Percentiles rank a stretch among this genome's conserved stretches.
Conservation (phyloP, 768 basidiomycete genomes). For the Cyclocybe cylindracea region DNA sequence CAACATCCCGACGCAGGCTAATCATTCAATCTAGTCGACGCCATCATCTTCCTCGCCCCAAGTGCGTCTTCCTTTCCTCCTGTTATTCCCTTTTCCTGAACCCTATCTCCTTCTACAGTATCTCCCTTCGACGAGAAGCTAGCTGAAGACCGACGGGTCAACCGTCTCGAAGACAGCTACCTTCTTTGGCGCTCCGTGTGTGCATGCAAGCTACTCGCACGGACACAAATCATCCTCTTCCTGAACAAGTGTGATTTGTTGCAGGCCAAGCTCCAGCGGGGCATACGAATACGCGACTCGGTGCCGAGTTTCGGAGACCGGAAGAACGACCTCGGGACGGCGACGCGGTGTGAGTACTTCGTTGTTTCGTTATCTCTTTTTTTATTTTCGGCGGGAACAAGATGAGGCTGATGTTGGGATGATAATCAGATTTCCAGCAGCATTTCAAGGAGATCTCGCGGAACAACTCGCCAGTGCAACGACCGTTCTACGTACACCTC, state of each 20-base stretch:
- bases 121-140: conserved; percentile 83
- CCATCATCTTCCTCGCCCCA: conserved; percentile 81
- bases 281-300: conserved; percentile 63
- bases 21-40: conserved; percentile 48
- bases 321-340: conserved; percentile 68
- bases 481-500: conserved; percentile 71
- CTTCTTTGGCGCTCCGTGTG: conserved; percentile 78
- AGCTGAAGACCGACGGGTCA: conserved; percentile 67
- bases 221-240: conserved; percentile 59
- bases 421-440: conserved; percentile 65
- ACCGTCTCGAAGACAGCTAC: conserved; percentile 77
- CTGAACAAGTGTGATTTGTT: conserved; percentile 76
- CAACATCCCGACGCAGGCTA: conserved; percentile 2
- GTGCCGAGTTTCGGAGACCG: conserved; percentile 77
- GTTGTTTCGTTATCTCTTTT: conserved; percentile 1
- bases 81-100: neutral
- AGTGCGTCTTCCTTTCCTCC: conserved; percentile 30
- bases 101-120: conserved; percentile 36
- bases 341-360: conserved; percentile 61
- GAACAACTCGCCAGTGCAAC: conserved; percentile 59
- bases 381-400: conserved; percentile 2
- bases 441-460: conserved; percentile 78
- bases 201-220: conserved; percentile 60
- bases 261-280: conserved; percentile 69
- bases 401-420: neutral